These are phyloP conservation scores for Batrachochytrium dendrobatidis DNA, from an alignment of 371 early-diverging fungal genomes.

Conservation along the genomic window DNA sequence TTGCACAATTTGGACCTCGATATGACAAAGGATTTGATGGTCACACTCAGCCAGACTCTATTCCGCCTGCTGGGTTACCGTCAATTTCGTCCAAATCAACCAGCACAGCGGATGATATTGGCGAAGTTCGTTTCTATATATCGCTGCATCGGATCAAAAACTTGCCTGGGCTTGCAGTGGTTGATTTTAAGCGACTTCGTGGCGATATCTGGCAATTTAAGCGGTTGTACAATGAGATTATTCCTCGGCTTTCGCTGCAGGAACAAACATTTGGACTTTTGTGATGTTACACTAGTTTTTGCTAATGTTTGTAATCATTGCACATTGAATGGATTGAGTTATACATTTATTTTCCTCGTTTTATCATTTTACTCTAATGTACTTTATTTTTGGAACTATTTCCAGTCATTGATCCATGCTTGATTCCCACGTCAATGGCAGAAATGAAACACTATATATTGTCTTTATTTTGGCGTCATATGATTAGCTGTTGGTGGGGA, in stretches of 20 bases:
- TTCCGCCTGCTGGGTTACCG: background rate
- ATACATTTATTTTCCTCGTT: too few species aligned
- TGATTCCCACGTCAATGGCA: too few species aligned
- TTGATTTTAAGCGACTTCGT: constrained; percentile 80
- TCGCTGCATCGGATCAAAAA: constrained; percentile 87
- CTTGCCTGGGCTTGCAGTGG: constrained; percentile 78
- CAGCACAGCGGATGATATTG: background rate
- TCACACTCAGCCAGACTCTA: background rate
- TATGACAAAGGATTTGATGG: constrained; percentile 34
- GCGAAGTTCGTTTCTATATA: constrained; percentile 57
- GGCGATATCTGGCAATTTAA: constrained; percentile 94
- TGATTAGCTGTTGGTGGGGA: too few species aligned
- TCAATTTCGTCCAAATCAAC: background rate
- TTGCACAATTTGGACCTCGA: constrained; percentile 26
- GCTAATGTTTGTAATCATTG: too few species aligned
- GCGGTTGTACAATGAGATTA: constrained; percentile 62
- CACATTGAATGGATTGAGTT: too few species aligned
- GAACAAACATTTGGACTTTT: too few species aligned
- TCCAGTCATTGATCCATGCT: too few species aligned
- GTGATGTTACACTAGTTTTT: too few species aligned
- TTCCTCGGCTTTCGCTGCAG: constrained; percentile 9
- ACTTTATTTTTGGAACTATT: too few species aligned
- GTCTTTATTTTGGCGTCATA: too few species aligned
- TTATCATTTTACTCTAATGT: too few species aligned
- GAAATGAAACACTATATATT: too few species aligned